Conservation (phyloP, 192 early-diverging fungal genomes). For the Coemansia asiatica region DNA sequence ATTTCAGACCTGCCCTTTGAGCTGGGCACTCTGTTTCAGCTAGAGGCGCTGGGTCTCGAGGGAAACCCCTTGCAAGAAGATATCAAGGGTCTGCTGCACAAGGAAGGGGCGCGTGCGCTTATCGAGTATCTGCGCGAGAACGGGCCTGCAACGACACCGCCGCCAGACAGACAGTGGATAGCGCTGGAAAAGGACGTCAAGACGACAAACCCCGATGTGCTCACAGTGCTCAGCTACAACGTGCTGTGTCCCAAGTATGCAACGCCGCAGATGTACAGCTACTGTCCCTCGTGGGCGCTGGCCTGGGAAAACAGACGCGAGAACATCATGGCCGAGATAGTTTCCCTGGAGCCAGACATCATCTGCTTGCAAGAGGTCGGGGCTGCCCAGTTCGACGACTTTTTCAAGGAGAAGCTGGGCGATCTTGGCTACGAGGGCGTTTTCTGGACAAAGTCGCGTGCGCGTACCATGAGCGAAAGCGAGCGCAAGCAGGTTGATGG, state of each 20-base stretch:
- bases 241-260: constrained; percentile 88
- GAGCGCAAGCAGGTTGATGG: constrained; percentile 89
- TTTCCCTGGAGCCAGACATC: constrained; percentile 85
- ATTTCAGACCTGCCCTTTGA: constrained; percentile 82
- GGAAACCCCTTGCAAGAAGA: constrained; percentile 91
- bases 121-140: constrained; percentile 86
- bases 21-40: constrained; percentile 83
- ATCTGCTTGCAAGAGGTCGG: constrained; percentile 96
- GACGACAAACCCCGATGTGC: constrained; percentile 65
- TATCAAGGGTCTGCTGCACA: constrained; percentile 74
- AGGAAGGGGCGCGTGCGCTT: constrained; percentile 82
- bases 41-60: constrained; percentile 90
- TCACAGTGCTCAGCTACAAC: constrained; percentile 93
- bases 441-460: constrained; percentile 92
- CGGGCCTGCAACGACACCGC: constrained; percentile 72
- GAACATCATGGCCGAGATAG: constrained; percentile 79
- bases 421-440: constrained; percentile 81
- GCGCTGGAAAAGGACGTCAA: constrained; percentile 73
- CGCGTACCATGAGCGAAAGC: constrained; percentile 89
- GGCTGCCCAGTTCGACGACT: constrained; percentile 82
- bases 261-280: constrained; percentile 82
- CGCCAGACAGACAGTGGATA: constrained; percentile 90
- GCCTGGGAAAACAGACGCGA: constrained; percentile 93
- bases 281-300: constrained; percentile 94
- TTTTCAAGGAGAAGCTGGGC: constrained; percentile 71